A percentile compares a stretch with the other conserved stretches of the same genome.
phyloP scores from a whole-genome alignment of 805 yeast species.

The Nakazawaea holstii region DNA sequence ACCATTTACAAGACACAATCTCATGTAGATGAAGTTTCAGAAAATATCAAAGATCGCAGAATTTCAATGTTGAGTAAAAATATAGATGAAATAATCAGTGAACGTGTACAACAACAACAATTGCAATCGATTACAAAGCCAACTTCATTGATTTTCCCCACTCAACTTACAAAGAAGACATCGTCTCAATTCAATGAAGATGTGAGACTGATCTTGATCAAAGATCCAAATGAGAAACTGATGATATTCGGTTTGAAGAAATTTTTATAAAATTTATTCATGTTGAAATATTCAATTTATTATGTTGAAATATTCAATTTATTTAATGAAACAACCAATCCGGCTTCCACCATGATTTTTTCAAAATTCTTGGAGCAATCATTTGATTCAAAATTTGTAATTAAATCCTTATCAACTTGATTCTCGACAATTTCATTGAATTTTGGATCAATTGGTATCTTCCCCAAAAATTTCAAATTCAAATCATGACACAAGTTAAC shows the following conservation, averaged over 20 bases:
- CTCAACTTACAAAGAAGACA: conserved; percentile 4
- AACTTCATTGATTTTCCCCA: conserved; percentile 6
- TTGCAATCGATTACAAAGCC: conserved; percentile 14
- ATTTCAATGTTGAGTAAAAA: conserved; percentile 7
- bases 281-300: no score
- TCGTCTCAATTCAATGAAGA: conserved; percentile 7
- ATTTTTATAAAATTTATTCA: conserved; percentile 2
- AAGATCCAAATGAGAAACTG: conserved; percentile 1
- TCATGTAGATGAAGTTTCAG: no score
- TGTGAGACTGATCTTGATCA: conserved; percentile 8
- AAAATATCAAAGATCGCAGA: conserved; percentile 3
- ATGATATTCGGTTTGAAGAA: conserved; percentile 6
- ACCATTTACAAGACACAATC: no score
- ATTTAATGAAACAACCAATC: neutral
- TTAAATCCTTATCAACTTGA: conserved; percentile 35
- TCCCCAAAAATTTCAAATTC: conserved; percentile 68
- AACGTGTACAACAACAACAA: conserved; percentile 19
- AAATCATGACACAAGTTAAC: conserved; percentile 56
- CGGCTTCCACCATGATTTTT: conserved; percentile 29
- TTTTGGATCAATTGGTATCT: conserved; percentile 88
- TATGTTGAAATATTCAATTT: no score
- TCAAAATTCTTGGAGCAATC: conserved; percentile 39
- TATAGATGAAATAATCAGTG: conserved; percentile 9
- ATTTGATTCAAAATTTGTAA: conserved; percentile 30
- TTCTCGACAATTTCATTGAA: conserved; percentile 86